Conservation (phyloP, 202 grass and related monocot genomes). For the Eragrostis tef region DNA sequence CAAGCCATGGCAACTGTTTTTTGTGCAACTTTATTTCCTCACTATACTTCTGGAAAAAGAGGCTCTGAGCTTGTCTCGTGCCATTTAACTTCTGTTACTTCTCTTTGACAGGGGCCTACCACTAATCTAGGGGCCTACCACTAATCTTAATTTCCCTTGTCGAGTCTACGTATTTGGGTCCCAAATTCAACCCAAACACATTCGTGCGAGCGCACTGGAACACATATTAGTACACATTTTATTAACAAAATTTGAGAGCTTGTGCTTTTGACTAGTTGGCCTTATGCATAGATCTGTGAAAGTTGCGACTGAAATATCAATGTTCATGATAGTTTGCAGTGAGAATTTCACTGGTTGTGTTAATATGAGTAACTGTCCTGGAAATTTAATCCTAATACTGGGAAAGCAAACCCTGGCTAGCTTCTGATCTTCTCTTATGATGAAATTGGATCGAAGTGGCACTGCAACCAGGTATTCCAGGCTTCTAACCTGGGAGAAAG, state of each 20-base stretch:
- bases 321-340: background rate
- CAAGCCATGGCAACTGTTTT: no score
- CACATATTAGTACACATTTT: background rate
- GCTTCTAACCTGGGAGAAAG: background rate
- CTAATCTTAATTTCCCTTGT: background rate
- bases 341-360: no score
- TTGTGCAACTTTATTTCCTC: no score
- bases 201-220: fast-evolving
- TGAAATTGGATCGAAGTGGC: slow-evolving; percentile 90
- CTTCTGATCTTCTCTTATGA: slow-evolving; percentile 89
- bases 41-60: no score
- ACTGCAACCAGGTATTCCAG: slow-evolving; percentile 64
- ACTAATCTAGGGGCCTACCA: background rate
- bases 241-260: background rate
- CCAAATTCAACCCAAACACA: background rate
- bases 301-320: background rate
- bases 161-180: background rate
- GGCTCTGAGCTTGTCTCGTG: no score
- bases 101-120: background rate
- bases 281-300: background rate
- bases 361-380: background rate
- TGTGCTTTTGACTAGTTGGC: background rate
- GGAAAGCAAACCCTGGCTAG: slow-evolving; percentile 46
- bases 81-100: background rate
- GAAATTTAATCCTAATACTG: background rate